phyloP scores from a whole-genome alignment of 2,329 filamentous ascomycete species.

The Paracorniculantispora psalliotae region DNA sequence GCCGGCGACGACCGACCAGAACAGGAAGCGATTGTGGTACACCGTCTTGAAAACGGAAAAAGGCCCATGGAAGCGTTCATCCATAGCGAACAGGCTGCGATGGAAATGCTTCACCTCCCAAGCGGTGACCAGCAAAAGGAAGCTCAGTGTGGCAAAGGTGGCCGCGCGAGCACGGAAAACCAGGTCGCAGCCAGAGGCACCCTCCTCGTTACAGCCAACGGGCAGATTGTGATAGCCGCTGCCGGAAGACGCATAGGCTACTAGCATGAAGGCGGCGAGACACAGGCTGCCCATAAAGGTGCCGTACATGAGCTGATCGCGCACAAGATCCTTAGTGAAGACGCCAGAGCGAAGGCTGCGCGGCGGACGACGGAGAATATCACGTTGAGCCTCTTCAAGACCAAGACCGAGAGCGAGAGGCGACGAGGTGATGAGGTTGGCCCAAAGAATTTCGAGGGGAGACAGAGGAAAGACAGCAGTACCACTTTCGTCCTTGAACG shows the following conservation, averaged over 20 bases:
- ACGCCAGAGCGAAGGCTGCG: constrained; percentile 55
- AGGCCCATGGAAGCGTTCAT: constrained; percentile 44
- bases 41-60: constrained; percentile 55
- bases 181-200: constrained; percentile 44
- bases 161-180: constrained; percentile 63
- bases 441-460: constrained; percentile 71
- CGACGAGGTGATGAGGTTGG: constrained; percentile 69
- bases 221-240: constrained; percentile 46
- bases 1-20: constrained; percentile 57
- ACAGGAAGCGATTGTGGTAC: constrained; percentile 63
- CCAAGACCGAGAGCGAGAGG: constrained; percentile 68
- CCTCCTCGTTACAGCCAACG: constrained; percentile 52
- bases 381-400: constrained; percentile 62
- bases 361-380: constrained; percentile 62
- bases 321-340: constrained; percentile 59
- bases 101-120: constrained; percentile 72
- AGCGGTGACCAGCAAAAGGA: constrained; percentile 61
- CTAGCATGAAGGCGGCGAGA: constrained; percentile 55
- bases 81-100: constrained; percentile 64
- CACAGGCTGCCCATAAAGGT: constrained; percentile 58
- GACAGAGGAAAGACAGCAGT: constrained; percentile 66
- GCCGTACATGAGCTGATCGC: constrained; percentile 64
- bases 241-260: constrained; percentile 47
- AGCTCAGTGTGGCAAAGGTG: constrained; percentile 64
- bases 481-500: constrained; percentile 56